A percentile compares a stretch with the other conserved stretches of the same genome.
Evolutionary conservation across 2,329 filamentous ascomycete species (phyloP).

Genomic region (Aspergillus unguis): DNA sequence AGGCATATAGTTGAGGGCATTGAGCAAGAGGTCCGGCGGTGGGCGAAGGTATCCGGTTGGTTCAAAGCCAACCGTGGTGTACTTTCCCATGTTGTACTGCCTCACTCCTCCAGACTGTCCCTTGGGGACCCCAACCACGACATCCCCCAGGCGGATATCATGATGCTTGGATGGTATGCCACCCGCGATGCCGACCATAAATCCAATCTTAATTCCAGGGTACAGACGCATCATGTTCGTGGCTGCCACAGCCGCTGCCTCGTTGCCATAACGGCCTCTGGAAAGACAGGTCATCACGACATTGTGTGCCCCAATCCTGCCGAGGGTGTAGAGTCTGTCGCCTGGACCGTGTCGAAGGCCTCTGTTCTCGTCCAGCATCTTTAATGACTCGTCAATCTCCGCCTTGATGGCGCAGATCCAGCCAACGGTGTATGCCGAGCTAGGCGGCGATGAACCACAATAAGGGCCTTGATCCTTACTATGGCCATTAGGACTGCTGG

Average conservation of each 20-base stretch:
- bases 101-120: background rate
- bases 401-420: background rate
- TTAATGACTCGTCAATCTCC: background rate
- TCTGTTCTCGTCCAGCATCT: background rate
- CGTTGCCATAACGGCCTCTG: background rate
- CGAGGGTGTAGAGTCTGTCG: constrained; percentile 1
- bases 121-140: background rate
- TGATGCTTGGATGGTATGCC: constrained; percentile 14
- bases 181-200: constrained; percentile 25
- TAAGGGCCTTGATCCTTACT: too few relatives aligned
- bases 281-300: background rate
- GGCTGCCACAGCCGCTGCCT: background rate
- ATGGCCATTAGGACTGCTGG: too few relatives aligned
- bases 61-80: background rate
- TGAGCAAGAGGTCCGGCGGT: background rate
- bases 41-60: background rate
- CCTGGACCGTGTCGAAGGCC: background rate
- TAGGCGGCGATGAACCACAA: too few relatives aligned
- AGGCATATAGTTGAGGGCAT: background rate
- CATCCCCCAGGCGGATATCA: background rate
- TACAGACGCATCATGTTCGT: constrained; percentile 17
- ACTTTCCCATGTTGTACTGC: constrained; percentile 2
- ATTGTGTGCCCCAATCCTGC: background rate
- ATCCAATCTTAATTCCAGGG: constrained; percentile 14
- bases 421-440: background rate